Base-by-base conservation (phyloP, 768 basidiomycete species). In the Russula emetica region DNA sequence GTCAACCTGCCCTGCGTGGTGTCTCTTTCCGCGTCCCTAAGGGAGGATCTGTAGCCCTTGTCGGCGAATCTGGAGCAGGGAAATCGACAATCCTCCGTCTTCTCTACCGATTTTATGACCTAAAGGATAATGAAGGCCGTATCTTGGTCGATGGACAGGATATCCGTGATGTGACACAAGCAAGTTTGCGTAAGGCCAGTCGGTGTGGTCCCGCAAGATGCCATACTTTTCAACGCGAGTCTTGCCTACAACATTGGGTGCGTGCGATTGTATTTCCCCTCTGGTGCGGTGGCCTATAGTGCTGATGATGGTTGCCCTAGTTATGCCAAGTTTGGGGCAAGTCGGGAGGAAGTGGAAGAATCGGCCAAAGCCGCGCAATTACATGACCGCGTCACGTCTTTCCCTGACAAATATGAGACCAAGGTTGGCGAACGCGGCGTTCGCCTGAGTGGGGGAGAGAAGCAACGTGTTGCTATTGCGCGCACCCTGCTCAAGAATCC, bases 61-160 rank as follows among this genome's bases (percentile, higher is more conserved):
- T 98, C 16, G 93, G 89, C 24, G 86, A 89, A 71, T 85, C 86
- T 2, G 92, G 91, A 1, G 79, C 88, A 2, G 87, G 92, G 14
- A 95, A 93, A 74, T 90, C 87, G 11, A 90, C 92, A 0, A 85
- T 93, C 60, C 75, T 93, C 55, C 87, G 92, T n/a, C 79, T 95
- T 32, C 78, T 98, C 18, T 97, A 92, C 74, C 83, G 94, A 24
- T 94, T 98, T 76, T 97, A 98, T 73, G 94, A 98, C 70, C 79
- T 94, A 16, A 80, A 82, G 20, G 83, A 85, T 59, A 93, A 93
- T 36, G 82, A 88, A 64, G 89, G 89, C 16, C 78, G 87, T 45
- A 94, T 96, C 68, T 75, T 85, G 52, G 85, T 96, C 64, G 93
- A 97, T 69, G 92, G 89, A 5, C 82, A 90, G 70, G 91, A 97